Conservation (phyloP, 176 grass and related monocot genomes). For the Triticum dicoccoides region DNA sequence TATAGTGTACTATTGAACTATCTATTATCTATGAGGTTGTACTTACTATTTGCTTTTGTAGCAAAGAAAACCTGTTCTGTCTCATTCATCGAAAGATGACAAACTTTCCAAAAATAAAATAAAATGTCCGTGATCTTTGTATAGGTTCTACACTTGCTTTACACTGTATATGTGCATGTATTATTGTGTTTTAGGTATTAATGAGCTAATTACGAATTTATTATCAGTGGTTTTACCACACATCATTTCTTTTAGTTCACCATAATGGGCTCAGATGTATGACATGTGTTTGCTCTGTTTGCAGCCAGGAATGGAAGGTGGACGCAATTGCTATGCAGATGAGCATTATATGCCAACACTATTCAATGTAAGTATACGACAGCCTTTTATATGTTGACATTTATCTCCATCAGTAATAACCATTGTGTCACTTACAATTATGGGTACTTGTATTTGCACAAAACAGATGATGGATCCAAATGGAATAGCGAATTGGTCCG, state of each 20-base stretch:
- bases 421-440: neutral
- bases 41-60: neutral
- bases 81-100: neutral
- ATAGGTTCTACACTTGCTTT: neutral
- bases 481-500: conserved; percentile 95
- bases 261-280: neutral
- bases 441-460: conserved; percentile 6
- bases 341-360: conserved; percentile 97
- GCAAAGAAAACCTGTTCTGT: neutral
- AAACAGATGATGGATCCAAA: conserved; percentile 80
- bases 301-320: conserved; percentile 82
- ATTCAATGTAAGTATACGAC: conserved; percentile 59
- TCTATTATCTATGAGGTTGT: neutral
- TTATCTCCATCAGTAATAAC: neutral
- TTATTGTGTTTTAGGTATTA: neutral
- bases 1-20: neutral
- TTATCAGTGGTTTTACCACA: neutral
- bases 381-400: conserved; percentile 8
- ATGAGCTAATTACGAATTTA: neutral
- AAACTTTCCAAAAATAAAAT: neutral
- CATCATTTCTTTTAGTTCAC: neutral
- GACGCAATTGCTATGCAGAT: conserved; percentile 91
- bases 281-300: conserved; percentile 26
- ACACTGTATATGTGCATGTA: neutral
- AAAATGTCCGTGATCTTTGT: neutral